Evolutionary conservation across 306 rosid genomes (phyloP).

Genomic region (Corylus avellana): DNA sequence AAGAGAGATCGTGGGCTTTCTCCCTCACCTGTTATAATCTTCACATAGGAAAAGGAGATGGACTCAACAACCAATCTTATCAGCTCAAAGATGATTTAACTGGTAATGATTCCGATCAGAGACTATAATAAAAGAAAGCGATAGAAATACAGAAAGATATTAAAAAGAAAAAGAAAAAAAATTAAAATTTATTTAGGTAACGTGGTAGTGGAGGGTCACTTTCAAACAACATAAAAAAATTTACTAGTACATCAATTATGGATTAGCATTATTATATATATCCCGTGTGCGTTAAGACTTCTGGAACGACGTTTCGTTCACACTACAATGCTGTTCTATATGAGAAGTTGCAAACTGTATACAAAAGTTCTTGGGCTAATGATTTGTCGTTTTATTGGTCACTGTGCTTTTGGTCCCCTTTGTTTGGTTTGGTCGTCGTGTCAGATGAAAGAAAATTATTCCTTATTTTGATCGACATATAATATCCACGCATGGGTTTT

Average conservation of each 20-base stretch:
- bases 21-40: slow-evolving; percentile 44
- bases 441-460: neutral
- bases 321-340: neutral
- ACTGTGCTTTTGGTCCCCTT: neutral
- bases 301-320: neutral
- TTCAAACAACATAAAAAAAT: slow-evolving; percentile 23
- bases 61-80: slow-evolving; percentile 58
- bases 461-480: neutral
- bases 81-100: slow-evolving; percentile 46
- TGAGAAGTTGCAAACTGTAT: neutral
- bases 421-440: neutral
- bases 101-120: slow-evolving; percentile 46
- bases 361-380: neutral
- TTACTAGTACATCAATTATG: neutral
- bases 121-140: slow-evolving; percentile 23
- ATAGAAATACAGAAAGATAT: neutral
- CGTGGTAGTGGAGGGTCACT: slow-evolving; percentile 44
- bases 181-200: slow-evolving; percentile 5
- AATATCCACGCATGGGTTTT: neutral
- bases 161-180: neutral
- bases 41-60: slow-evolving; percentile 25
- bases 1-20: neutral
- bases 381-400: slow-evolving; percentile 10
- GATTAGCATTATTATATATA: neutral
- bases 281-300: neutral